Evolutionary conservation across 805 yeast species (phyloP).

Genomic region (Spathaspora arborariae): DNA sequence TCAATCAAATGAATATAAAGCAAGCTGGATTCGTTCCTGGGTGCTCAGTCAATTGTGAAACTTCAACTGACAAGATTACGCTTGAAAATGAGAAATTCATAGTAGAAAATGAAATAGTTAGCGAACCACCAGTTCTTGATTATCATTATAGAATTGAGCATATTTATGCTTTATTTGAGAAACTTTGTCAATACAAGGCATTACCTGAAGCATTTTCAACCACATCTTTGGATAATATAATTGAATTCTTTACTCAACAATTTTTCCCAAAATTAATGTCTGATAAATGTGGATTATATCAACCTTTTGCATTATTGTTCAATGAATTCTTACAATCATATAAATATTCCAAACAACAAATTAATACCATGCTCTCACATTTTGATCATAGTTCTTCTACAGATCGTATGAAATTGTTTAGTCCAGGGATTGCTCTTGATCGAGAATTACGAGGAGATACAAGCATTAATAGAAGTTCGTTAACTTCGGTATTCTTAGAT

Average conservation of each 20-base stretch:
- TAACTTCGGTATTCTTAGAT: not conserved
- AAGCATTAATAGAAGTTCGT: not conserved
- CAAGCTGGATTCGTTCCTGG: not conserved
- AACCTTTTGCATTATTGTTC: constrained; percentile 2
- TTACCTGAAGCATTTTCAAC: not conserved
- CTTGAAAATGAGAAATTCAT: not conserved
- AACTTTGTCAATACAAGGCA: not conserved
- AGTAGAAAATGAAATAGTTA: not conserved
- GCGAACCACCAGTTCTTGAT: constrained; percentile 3
- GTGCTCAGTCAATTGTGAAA: not conserved
- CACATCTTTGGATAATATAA: not conserved
- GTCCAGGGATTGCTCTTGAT: not conserved
- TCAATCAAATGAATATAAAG: constrained; percentile 6
- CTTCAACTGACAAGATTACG: not conserved
- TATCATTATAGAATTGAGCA: constrained; percentile 8
- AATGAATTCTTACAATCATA: not conserved
- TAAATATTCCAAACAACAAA: not conserved
- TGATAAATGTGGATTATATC: not conserved
- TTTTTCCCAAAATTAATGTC: constrained; percentile 3
- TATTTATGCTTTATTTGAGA: constrained; percentile 3
- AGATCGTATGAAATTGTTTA: not conserved
- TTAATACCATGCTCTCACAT: not conserved
- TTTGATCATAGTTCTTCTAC: not conserved
- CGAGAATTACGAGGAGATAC: not conserved
- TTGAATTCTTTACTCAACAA: not conserved